Percentiles rank a stretch among this genome's conserved stretches.
Evolutionary conservation across 2,329 filamentous ascomycete genomes (phyloP).

Genomic region (Botrytis medusae): DNA sequence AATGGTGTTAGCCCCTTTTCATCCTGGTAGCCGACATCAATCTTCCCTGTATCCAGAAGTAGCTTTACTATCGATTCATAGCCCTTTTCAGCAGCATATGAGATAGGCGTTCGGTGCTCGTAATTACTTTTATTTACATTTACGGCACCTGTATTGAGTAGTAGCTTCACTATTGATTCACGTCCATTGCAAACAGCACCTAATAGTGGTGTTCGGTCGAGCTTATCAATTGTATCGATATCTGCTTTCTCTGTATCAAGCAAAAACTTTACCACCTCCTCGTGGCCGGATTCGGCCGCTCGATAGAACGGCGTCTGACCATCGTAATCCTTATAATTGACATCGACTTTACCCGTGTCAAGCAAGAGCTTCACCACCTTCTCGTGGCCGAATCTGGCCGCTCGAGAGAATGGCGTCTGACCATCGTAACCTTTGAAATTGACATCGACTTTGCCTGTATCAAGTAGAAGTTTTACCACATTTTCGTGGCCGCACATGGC

Average conservation of each 20-base stretch:
- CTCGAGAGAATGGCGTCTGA: not conserved
- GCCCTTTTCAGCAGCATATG: not conserved
- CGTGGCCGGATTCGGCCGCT: fast-evolving
- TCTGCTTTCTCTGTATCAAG: not conserved
- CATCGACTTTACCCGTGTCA: not conserved
- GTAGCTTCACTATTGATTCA: not conserved
- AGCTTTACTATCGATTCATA: not conserved
- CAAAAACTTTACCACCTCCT: not conserved
- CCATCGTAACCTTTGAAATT: not conserved
- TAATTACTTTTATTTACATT: not conserved
- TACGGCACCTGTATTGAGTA: not conserved
- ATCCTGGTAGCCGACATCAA: not conserved
- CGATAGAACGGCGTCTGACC: not conserved
- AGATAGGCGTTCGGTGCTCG: not conserved
- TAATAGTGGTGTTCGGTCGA: not conserved
- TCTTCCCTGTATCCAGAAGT: not conserved
- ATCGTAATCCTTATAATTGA: fast-evolving
- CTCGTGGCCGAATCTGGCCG: not conserved
- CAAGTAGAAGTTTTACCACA: not conserved
- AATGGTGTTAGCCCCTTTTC: not conserved
- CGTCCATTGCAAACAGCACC: not conserved
- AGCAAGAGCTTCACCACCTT: not conserved
- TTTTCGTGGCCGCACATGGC: fast-evolving
- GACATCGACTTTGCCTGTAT: not conserved
- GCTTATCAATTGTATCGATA: fast-evolving